Evolutionary conservation across 2,329 filamentous ascomycete species (phyloP), one percentile per base, ranked within the genome.

Genomic region (Polytolypa hystricis): DNA sequence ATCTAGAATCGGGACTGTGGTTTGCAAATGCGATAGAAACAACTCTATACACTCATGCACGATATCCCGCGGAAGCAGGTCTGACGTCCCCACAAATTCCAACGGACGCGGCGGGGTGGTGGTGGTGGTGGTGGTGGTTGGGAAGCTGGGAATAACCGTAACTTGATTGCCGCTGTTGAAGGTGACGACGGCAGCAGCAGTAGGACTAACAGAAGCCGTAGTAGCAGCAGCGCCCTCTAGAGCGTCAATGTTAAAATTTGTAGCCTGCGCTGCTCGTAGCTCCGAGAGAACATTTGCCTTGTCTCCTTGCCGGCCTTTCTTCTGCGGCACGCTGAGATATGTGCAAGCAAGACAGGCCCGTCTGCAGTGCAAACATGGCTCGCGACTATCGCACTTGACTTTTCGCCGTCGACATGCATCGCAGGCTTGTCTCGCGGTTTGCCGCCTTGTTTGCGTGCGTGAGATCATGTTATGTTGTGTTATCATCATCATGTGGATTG

Each of bases 1-100:
- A 4, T 46, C 43, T 3, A 61, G 19, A 8, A 61, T 47, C 1
- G 57, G 56, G 2, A 60, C 49, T 5, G 48, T 51, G 12, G 46
- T 45, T 21, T 39, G 30, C 44, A 51, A 47, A 2, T 46, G 41
- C 1, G 43, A 37, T 18, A 49, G 48, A 25, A 50, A 51, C 27
- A 47, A 50, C 10, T 42, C 39, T 1, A 46, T 43, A 21, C 48
- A 51, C 4, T 36, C 32, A 4, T 34, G 26, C 3, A 51, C 30
- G 9, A 48, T 32, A 4, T 31, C 29, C 4, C 6, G 16, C 8
- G 29, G 27, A 11, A 51, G 15, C 11, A 51, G 37, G 2, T 34
- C 36, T 2, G 34, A 11, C 1, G 14, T 37, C 11, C 37, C 38
- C 25, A n/a, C n/a, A 12, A 35, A 35, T 8, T 18, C 33, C 11